phyloP scores from a whole-genome alignment of 768 basidiomycete genomes.

The Clitopilus hobsonii region DNA sequence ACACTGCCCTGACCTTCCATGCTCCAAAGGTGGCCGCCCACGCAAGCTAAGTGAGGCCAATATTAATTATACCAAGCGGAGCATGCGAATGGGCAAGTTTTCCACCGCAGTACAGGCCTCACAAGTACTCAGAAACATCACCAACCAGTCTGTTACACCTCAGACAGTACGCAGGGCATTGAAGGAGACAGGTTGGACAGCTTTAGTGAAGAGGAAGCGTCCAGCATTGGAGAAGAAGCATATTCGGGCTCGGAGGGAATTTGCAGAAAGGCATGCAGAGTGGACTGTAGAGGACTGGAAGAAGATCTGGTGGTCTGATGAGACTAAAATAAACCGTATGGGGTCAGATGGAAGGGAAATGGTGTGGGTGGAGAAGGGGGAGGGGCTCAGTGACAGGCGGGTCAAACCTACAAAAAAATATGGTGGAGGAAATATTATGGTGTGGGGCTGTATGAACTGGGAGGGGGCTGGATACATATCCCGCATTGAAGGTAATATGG shows the following conservation, averaged over 20 bases:
- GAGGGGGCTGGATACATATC: constrained; percentile 17
- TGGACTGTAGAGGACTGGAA: constrained; percentile 23
- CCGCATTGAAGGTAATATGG: too few relatives aligned
- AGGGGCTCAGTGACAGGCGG: constrained; percentile 12
- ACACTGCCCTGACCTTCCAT: constrained; percentile 2
- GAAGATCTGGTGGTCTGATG: constrained; percentile 21
- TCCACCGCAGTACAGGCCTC: constrained; percentile 8
- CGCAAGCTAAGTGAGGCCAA: constrained; percentile 7
- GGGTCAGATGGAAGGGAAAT: constrained; percentile 17
- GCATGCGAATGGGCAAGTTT: constrained; percentile 2
- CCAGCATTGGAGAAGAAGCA: too few relatives aligned
- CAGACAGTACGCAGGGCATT: constrained; percentile 4
- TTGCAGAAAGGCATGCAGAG: constrained; percentile 8
- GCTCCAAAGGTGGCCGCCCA: constrained; percentile 5
- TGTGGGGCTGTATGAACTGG: constrained; percentile 22
- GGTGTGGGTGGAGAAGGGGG: constrained; percentile 14
- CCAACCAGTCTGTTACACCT: constrained; percentile 7
- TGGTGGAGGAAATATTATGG: constrained; percentile 20
- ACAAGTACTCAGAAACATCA: constrained; percentile 5
- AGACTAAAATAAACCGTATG: constrained; percentile 24
- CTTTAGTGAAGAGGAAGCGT: too few relatives aligned
- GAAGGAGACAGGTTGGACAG: too few relatives aligned
- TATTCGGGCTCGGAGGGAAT: constrained; percentile 1
- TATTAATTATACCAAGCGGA: constrained; percentile 1
- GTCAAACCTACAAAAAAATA: constrained; percentile 15